phyloP scores from a whole-genome alignment of 768 basidiomycete genomes.

The Coprinopsis cinerea region DNA sequence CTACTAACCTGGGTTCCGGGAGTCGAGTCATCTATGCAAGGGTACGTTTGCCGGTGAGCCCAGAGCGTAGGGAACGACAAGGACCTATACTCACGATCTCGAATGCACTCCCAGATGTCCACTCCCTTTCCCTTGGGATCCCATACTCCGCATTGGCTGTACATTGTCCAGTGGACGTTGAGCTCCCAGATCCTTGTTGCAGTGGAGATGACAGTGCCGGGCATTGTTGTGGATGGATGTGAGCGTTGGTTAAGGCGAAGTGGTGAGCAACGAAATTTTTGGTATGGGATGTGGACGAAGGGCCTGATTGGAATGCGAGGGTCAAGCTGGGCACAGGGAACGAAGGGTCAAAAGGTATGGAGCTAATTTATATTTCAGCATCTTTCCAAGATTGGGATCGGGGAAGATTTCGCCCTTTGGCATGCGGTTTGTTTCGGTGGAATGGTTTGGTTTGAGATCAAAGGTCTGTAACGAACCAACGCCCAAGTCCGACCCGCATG shows the following conservation, averaged over 20 bases:
- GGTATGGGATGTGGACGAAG: conserved; percentile 2
- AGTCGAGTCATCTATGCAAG: conserved; percentile 51
- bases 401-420: neutral
- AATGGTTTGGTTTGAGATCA: neutral
- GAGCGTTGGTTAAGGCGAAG: conserved; percentile 3
- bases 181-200: conserved; percentile 68
- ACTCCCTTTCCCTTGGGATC: conserved; percentile 60
- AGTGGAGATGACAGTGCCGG: conserved; percentile 49
- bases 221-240: conserved; percentile 23
- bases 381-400: conserved; percentile 5
- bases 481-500: neutral
- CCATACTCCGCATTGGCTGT: conserved; percentile 70
- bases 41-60: conserved; percentile 7
- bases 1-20: conserved; percentile 38
- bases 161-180: conserved; percentile 57
- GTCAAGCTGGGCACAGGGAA: neutral
- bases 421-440: neutral
- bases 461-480: neutral
- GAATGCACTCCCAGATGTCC: conserved; percentile 71
- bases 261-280: neutral
- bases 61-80: conserved; percentile 2
- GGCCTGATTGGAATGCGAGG: neutral
- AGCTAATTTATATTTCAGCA: conserved; percentile 11
- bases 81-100: conserved; percentile 47
- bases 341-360: neutral